Evolutionary conservation across 2,329 filamentous ascomycete genomes (phyloP), one percentile per base, ranked within the genome.

Genomic region (Calonectria ilicicola): DNA sequence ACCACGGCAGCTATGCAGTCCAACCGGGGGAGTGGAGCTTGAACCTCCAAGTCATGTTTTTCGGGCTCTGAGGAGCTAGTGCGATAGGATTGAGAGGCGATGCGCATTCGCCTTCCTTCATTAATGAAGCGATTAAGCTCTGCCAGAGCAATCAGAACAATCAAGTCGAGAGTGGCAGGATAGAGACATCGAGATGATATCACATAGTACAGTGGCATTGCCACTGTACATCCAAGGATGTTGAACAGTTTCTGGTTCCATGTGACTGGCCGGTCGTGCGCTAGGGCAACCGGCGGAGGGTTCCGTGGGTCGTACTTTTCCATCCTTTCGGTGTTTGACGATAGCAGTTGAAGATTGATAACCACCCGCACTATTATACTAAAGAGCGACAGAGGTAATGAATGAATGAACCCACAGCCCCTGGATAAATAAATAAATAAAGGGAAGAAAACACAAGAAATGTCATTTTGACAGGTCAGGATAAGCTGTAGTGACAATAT

Each of bases 1-100:
- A 79, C 78, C 19, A 79, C 73, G 2, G 77, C 76, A n/a, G 77
- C 77, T 51, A 79, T 74, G 23, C 58, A 72, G 27, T 79, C 77
- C 14, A 79, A 8, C 15, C 65, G 67, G 7, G 74, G 62, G 19
- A 64, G 56, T 17, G 65, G 21, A 9, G 44, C 14, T 17, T 53
- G 44, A 4, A 19, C 42, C 9, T 65, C 63, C 46, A 65, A 42
- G 27, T 65, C 63, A 23, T 51, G 2, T 15, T 65, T 65, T 32
- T 65, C 63, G 2, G 63, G 8, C 21, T 29, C 19, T 5, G 12
- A 3, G 9, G 9, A 3, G 8, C 17, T 8, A 2, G 12, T 32
- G 7, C 12, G 32, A 53, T 21, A 53, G 2, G 32, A 23, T 29
- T 53, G 46, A 6, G 63, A 27, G 32, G 40, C 23, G 19, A 42